Evolutionary conservation across 208 protist genomes (phyloP).

Genomic region (Leishmania tarentolae): DNA sequence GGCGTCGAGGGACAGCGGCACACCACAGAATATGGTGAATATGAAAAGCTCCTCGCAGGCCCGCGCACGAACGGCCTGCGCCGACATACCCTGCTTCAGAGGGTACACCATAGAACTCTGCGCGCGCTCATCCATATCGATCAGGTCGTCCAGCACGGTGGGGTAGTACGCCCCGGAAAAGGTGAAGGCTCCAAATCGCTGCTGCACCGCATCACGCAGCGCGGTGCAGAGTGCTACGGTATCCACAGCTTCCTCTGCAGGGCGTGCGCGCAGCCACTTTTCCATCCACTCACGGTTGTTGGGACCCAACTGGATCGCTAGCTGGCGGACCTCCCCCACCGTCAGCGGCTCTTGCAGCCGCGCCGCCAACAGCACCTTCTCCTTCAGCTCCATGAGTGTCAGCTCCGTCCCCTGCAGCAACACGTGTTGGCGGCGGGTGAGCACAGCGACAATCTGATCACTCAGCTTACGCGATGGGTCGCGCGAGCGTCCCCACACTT

Average conservation of each 20-base stretch:
- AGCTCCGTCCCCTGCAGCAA: constrained; percentile 52
- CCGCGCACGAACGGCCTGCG: constrained; percentile 33
- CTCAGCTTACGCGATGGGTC: constrained; percentile 40
- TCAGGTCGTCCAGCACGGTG: constrained; percentile 58
- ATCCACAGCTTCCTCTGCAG: constrained; percentile 5
- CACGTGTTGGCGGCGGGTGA: constrained; percentile 43
- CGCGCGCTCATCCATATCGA: constrained; percentile 60
- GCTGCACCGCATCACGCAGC: constrained; percentile 32
- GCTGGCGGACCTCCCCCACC: constrained; percentile 27
- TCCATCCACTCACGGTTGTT: constrained; percentile 36
- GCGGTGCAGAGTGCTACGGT: constrained; percentile 22
- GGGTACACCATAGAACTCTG: constrained; percentile 23
- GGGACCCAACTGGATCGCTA: constrained; percentile 39
- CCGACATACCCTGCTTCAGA: constrained; percentile 14
- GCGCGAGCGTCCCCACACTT: constrained; percentile 28
- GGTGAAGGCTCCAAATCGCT: constrained; percentile 28
- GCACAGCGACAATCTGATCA: constrained; percentile 48
- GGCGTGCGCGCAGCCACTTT: constrained; percentile 12
- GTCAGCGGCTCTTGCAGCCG: constrained; percentile 49
- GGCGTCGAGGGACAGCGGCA: constrained; percentile 60
- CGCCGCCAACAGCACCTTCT: constrained; percentile 53
- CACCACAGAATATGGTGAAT: constrained; percentile 31
- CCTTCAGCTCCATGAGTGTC: constrained; percentile 54
- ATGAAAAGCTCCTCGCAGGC: constrained; percentile 52
- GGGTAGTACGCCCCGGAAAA: constrained; percentile 55